These are phyloP conservation scores for Penicillium capsulatum DNA, from an alignment of 2,329 filamentous ascomycete genomes.

Conservation along the genomic window DNA sequence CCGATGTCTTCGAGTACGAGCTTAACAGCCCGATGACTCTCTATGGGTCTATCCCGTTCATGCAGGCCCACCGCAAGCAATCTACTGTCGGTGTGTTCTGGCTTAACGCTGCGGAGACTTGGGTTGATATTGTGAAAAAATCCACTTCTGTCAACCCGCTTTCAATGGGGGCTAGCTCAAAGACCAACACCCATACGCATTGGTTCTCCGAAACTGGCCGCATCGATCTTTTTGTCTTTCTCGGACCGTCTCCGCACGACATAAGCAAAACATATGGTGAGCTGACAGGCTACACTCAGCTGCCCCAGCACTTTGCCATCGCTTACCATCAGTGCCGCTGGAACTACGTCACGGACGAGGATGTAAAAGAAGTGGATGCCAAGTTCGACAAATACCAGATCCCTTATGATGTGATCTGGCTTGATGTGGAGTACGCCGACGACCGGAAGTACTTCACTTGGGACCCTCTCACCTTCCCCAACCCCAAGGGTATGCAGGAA, in stretches of 20 bases:
- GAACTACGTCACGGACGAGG: slow-evolving; percentile 97
- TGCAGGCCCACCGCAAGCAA: slow-evolving; percentile 92
- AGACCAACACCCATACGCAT: slow-evolving; percentile 79
- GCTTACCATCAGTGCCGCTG: slow-evolving; percentile 97
- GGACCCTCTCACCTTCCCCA: slow-evolving; percentile 81
- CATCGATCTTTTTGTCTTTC: slow-evolving; percentile 88
- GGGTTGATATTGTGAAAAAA: slow-evolving; percentile 87
- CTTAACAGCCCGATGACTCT: slow-evolving; percentile 97
- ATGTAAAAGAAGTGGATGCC: slow-evolving; percentile 92
- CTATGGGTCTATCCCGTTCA: slow-evolving; percentile 94
- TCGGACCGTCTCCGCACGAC: slow-evolving; percentile 80
- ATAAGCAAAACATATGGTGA: slow-evolving; percentile 79
- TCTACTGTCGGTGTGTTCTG: slow-evolving; percentile 96
- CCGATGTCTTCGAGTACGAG: slow-evolving; percentile 96
- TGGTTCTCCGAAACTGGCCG: slow-evolving; percentile 94
- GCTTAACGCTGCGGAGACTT: slow-evolving; percentile 95
- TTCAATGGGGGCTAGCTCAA: slow-evolving; percentile 64
- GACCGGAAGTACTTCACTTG: slow-evolving; percentile 98
- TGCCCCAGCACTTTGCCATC: slow-evolving; percentile 88
- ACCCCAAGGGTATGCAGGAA: slow-evolving; percentile 82
- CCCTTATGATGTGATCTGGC: slow-evolving; percentile 98
- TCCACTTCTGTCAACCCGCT: slow-evolving; percentile 71
- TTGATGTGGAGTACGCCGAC: slow-evolving; percentile 96
- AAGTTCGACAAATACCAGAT: slow-evolving; percentile 96
- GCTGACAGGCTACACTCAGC: slow-evolving; percentile 82